Conservation (phyloP, 768 basidiomycete genomes). For the Fibroporia radiculosa region DNA sequence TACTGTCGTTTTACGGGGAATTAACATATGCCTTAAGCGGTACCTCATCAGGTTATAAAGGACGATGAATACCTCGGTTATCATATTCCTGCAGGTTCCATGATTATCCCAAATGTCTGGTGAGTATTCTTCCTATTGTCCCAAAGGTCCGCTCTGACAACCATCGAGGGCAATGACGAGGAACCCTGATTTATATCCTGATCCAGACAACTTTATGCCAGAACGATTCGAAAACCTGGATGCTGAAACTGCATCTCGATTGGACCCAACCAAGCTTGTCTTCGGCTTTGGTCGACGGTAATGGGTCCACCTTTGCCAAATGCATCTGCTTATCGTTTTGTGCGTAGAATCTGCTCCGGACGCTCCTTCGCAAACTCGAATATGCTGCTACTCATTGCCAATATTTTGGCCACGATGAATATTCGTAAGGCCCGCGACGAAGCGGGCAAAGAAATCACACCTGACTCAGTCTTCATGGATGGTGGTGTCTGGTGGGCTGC, state of each 20-base stretch:
- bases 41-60: slow-evolving; percentile 1
- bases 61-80: slow-evolving; percentile 9
- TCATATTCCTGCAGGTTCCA: slow-evolving; percentile 6
- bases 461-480: too few relatives aligned
- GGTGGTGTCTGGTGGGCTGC: too few relatives aligned
- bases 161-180: not conserved
- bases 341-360: slow-evolving; percentile 44
- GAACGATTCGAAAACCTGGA: not conserved
- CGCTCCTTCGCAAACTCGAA: slow-evolving; percentile 40
- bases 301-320: not conserved
- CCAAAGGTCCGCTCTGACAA: not conserved
- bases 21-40: not conserved
- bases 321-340: not conserved
- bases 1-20: not conserved
- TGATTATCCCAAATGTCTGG: slow-evolving; percentile 10
- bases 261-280: slow-evolving; percentile 36
- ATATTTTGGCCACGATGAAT: slow-evolving; percentile 37
- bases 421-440: slow-evolving; percentile 34
- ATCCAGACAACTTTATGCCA: not conserved
- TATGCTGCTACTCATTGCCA: slow-evolving; percentile 37
- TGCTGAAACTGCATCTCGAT: not conserved
- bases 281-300: slow-evolving; percentile 49
- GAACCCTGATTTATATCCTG: not conserved
- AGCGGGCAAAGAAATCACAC: slow-evolving; percentile 30
- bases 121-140: not conserved